A percentile compares a stretch with the other conserved stretches of the same genome.
These are phyloP conservation scores for Apodospora peruviana DNA, from an alignment of 495 filamentous ascomycete species.

Conservation along the genomic window DNA sequence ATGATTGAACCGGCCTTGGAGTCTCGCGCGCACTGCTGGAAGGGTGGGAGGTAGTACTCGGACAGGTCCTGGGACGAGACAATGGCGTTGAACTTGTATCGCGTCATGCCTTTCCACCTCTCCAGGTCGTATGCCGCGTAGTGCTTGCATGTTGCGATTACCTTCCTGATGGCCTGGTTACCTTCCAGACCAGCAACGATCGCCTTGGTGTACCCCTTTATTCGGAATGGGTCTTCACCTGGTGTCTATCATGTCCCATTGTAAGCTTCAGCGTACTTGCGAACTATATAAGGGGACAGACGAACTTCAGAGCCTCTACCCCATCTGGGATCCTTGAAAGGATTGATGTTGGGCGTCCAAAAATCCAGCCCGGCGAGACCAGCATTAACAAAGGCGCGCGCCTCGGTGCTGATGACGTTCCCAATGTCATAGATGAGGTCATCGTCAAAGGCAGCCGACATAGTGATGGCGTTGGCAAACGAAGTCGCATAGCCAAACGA, in stretches of 20 bases:
- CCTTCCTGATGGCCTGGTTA: constrained; percentile 2
- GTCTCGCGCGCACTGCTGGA: constrained; percentile 41
- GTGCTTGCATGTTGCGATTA: constrained; percentile 37
- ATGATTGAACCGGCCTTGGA: constrained; percentile 41
- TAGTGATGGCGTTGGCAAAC: constrained; percentile 42
- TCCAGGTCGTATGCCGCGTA: constrained; percentile 54
- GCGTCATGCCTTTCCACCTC: constrained; percentile 27
- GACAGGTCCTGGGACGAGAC: constrained; percentile 37
- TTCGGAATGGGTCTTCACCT: constrained; percentile 36
- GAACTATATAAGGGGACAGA: neutral
- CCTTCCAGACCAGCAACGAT: constrained; percentile 30
- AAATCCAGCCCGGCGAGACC: constrained; percentile 53
- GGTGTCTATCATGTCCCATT: constrained; percentile 10
- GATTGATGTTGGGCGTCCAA: constrained; percentile 68
- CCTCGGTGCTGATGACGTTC: constrained; percentile 52
- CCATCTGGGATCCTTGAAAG: constrained; percentile 49
- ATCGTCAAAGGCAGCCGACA: constrained; percentile 44
- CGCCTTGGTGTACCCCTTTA: constrained; percentile 33
- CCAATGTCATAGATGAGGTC: constrained; percentile 38
- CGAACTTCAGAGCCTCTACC: constrained; percentile 24
- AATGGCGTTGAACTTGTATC: constrained; percentile 34
- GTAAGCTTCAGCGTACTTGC: neutral
- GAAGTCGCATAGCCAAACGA: constrained; percentile 40
- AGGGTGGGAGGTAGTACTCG: constrained; percentile 44
- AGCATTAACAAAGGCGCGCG: constrained; percentile 61